These are phyloP conservation scores for Datisca glomerata DNA, from an alignment of 306 rosid genomes.

Conservation along the genomic window DNA sequence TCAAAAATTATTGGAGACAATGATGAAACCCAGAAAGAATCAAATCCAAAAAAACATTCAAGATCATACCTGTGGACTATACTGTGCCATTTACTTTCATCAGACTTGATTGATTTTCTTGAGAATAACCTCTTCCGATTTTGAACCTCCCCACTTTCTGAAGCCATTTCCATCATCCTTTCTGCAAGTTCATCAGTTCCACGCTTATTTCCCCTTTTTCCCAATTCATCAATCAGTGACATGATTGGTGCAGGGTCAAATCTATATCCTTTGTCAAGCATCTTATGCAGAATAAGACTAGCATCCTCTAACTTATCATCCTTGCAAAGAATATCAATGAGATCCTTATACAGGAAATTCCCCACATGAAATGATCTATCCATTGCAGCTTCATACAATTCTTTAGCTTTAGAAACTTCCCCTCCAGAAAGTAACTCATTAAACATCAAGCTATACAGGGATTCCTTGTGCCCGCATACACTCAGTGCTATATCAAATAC, in stretches of 20 bases:
- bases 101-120: constrained; percentile 24
- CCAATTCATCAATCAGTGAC: constrained; percentile 72
- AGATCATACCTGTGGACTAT: constrained; percentile 61
- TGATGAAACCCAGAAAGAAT: constrained; percentile 5
- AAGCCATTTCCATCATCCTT: constrained; percentile 67
- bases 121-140: constrained; percentile 15
- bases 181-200: constrained; percentile 68
- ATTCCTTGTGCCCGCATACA: constrained; percentile 65
- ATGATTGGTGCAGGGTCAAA: constrained; percentile 71
- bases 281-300: constrained; percentile 34
- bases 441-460: constrained; percentile 70
- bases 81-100: constrained; percentile 55
- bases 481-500: constrained; percentile 54
- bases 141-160: constrained; percentile 32
- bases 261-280: constrained; percentile 49
- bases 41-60: constrained; percentile 3
- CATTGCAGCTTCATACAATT: constrained; percentile 53
- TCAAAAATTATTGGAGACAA: constrained; percentile 7
- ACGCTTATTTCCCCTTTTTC: constrained; percentile 57
- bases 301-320: constrained; percentile 73
- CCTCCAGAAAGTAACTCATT: constrained; percentile 66
- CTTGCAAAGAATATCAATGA: constrained; percentile 58
- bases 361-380: constrained; percentile 45
- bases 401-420: constrained; percentile 47
- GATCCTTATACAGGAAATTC: constrained; percentile 57